Conservation (phyloP, 768 basidiomycete genomes). For the Leccinellum rugosiceps region DNA sequence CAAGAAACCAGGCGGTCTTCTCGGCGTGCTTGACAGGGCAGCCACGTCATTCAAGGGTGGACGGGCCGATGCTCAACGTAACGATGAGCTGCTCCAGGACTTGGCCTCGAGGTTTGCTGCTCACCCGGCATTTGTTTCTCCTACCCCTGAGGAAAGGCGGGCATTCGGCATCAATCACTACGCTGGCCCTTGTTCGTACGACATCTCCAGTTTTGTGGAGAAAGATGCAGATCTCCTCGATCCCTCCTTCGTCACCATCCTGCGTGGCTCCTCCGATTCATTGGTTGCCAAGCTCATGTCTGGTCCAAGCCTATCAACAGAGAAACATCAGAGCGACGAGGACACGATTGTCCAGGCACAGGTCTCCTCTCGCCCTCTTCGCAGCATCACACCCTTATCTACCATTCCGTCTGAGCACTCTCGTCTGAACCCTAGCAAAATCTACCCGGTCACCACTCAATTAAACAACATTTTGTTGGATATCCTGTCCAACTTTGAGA, state of each 20-base stretch:
- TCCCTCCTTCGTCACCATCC: slow-evolving; percentile 50
- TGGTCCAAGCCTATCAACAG: slow-evolving; percentile 56
- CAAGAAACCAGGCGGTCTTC: slow-evolving; percentile 54
- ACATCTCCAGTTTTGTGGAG: slow-evolving; percentile 46
- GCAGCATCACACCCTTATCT: slow-evolving; percentile 41
- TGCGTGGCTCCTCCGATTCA: slow-evolving; percentile 49
- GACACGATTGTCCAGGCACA: slow-evolving; percentile 61
- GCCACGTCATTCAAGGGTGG: slow-evolving; percentile 48
- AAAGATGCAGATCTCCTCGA: slow-evolving; percentile 53
- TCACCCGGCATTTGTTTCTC: slow-evolving; percentile 51
- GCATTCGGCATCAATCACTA: slow-evolving; percentile 64
- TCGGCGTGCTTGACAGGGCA: slow-evolving; percentile 54
- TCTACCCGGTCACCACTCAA: slow-evolving; percentile 59
- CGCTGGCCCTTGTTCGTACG: slow-evolving; percentile 52
- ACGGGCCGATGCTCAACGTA: slow-evolving; percentile 44
- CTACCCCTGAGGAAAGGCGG: slow-evolving; percentile 28
- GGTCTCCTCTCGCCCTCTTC: slow-evolving; percentile 55
- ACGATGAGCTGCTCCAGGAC: slow-evolving; percentile 50
- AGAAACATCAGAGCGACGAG: slow-evolving; percentile 55
- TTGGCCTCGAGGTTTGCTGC: slow-evolving; percentile 43
- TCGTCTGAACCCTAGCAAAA: slow-evolving; percentile 47
- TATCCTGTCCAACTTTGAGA: slow-evolving; percentile 44
- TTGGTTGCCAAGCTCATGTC: slow-evolving; percentile 61
- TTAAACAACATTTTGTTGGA: slow-evolving; percentile 52
- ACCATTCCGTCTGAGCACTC: slow-evolving; percentile 33